Conservation (phyloP, 805 yeast genomes). For the Saccharomycopsis sp. region DNA sequence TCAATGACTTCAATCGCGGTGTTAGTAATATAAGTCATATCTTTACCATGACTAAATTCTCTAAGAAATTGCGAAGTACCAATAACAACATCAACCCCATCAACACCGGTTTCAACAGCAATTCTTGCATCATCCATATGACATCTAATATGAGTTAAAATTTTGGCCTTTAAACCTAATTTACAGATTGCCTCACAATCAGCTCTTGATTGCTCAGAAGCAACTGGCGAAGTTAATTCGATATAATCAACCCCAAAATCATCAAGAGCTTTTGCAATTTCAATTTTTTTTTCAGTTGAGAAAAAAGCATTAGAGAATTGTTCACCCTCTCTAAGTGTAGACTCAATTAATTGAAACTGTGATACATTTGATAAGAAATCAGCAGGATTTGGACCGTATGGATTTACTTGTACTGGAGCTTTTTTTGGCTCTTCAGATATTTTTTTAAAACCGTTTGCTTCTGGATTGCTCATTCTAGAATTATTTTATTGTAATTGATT, state of each 20-base stretch:
- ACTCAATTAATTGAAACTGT: constrained; percentile 86
- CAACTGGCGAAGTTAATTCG: constrained; percentile 96
- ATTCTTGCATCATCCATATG: constrained; percentile 98
- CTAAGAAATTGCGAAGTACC: constrained; percentile 95
- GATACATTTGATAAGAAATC: constrained; percentile 87
- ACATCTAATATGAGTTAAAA: constrained; percentile 93
- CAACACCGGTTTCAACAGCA: constrained; percentile 98
- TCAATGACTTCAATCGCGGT: constrained; percentile 95
- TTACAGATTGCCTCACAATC: constrained; percentile 99
- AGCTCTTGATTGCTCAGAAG: constrained; percentile 83
- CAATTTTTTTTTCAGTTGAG: constrained; percentile 88
- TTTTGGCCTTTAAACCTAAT: constrained; percentile 91
- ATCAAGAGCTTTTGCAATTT: constrained; percentile 93
- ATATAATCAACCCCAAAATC: constrained; percentile 98
- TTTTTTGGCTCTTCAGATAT: constrained; percentile 39
- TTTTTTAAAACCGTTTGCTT: constrained; percentile 33
- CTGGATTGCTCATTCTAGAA: constrained; percentile 12
- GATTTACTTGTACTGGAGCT: constrained; percentile 43
- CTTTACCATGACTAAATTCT: constrained; percentile 95
- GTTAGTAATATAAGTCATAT: constrained; percentile 95
- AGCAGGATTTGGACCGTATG: constrained; percentile 93
- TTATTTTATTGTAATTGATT: neutral
- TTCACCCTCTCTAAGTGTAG: constrained; percentile 96
- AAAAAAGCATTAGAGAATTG: constrained; percentile 98
- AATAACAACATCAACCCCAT: constrained; percentile 97